Base-by-base conservation (phyloP, 2,329 filamentous ascomycete genomes). In the Venturia aucupariae region DNA sequence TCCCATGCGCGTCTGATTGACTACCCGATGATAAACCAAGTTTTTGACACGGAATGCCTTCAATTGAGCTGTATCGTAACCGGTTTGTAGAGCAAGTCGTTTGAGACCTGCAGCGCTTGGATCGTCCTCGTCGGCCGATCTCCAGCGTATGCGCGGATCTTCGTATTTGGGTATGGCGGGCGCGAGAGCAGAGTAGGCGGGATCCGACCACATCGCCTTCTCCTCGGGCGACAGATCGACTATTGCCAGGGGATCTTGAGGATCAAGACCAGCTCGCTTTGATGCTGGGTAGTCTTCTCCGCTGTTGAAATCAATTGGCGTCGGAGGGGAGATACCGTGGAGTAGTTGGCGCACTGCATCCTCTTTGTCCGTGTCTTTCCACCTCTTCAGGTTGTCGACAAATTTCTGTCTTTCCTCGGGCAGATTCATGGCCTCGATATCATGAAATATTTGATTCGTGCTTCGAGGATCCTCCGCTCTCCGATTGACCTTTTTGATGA, bases 1-100 rank as follows among this genome's bases (percentile, higher is more conserved):
- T 74, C 94, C 94, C 77, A 99, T 86, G 80, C 93, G 90, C 27
- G 94, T 97, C 82, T 97, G 93, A 78, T 99, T 97, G 68, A 85
- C 81, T 66, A 99, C 94, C 48, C 78, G 77, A 72, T 93, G 90
- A 4, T 73, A 72, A 59, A 96, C 89, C 59, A 99, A 78, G 60
- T 83, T 81, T 82, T 95, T 96, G 68, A 84, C 78, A 65, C 84
- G 80, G 66, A 96, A 76, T 2, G 69, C 71, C 30, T 71, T 70
- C 62, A 88, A 78, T 66, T 82, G 72, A 1, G 75, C 67, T 65
- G 75, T 72, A 22, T 72, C 74, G 72, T 84, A 80, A 35, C 85
- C 84, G 1, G 86, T 85, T 67, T 82, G 79, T 70, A 83, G 79
- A 68, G 82, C 78, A 54, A 87, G 74, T 46, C 79, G 77, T 69